phyloP scores from a whole-genome alignment of 305 asterid species.

The Striga hermonthica region DNA sequence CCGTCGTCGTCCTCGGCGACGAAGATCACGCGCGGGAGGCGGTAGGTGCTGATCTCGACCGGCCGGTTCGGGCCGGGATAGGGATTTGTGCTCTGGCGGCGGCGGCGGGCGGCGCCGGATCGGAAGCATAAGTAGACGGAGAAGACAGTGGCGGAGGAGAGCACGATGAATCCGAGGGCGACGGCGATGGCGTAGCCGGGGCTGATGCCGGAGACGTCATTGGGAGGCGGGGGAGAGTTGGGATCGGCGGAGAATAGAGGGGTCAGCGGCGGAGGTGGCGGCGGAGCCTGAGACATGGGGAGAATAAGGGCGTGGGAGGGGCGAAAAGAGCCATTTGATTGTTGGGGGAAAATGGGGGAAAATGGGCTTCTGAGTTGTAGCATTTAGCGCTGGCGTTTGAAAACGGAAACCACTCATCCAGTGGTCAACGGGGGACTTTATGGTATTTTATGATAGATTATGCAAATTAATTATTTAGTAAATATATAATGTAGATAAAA shows the following conservation, averaged over 20 bases:
- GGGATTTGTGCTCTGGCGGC: slow-evolving; percentile 26
- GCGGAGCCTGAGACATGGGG: slow-evolving; percentile 59
- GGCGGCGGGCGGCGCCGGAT: slow-evolving; percentile 57
- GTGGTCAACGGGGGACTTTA: slow-evolving; percentile 35
- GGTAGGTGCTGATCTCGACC: slow-evolving; percentile 50
- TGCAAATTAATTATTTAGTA: too few species aligned
- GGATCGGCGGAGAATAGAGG: slow-evolving; percentile 26
- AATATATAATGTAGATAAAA: too few species aligned
- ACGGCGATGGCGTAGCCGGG: slow-evolving; percentile 78
- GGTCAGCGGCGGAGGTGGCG: slow-evolving; percentile 36
- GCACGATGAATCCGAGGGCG: slow-evolving; percentile 79
- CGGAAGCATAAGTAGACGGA: slow-evolving; percentile 86
- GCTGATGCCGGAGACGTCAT: slow-evolving; percentile 46
- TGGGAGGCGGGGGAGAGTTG: slow-evolving; percentile 31
- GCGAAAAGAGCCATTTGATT: slow-evolving; percentile 50
- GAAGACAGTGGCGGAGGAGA: slow-evolving; percentile 65
- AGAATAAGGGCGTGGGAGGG: slow-evolving; percentile 31
- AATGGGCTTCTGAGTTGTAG: slow-evolving; percentile 36
- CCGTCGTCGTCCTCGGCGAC: slow-evolving; percentile 68
- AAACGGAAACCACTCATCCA: slow-evolving; percentile 47
- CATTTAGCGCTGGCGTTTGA: slow-evolving; percentile 62
- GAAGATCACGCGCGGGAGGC: slow-evolving; percentile 71
- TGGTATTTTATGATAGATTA: neutral
- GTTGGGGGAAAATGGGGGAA: slow-evolving; percentile 26
- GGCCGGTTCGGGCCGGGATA: slow-evolving; percentile 24